Evolutionary conservation across 1,284 basidiomycete genomes (phyloP).

Genomic region (Athelia psychrophila): DNA sequence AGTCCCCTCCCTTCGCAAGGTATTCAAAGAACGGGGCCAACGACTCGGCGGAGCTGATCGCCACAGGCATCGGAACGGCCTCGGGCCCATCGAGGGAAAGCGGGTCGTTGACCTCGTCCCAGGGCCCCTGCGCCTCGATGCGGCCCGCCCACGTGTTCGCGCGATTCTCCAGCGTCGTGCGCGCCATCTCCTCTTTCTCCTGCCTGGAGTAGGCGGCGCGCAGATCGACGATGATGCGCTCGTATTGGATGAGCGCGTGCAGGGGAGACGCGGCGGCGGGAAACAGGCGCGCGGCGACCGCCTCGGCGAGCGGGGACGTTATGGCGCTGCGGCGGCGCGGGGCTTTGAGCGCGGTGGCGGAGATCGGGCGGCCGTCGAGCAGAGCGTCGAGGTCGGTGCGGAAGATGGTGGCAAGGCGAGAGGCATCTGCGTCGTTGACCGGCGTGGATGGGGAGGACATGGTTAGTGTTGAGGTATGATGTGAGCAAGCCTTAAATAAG

Average conservation of each 20-base stretch:
- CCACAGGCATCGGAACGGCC: constrained; percentile 14
- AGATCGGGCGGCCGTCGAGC: background rate
- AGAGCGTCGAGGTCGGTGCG: background rate
- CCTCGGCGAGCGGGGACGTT: background rate
- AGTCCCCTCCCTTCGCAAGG: constrained; percentile 1
- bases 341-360: background rate
- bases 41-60: constrained; percentile 13
- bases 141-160: background rate
- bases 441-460: too few species aligned
- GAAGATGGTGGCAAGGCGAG: background rate
- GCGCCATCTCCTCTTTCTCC: background rate
- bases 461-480: too few species aligned
- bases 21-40: constrained; percentile 11
- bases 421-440: background rate
- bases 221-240: background rate
- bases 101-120: constrained; percentile 9
- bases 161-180: background rate
- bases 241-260: background rate
- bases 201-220: background rate
- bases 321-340: background rate
- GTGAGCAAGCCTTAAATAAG: too few species aligned
- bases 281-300: background rate
- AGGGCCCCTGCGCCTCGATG: background rate
- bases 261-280: background rate
- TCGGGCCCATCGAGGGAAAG: constrained; percentile 12